A percentile compares a stretch with the other conserved stretches of the same genome.
phyloP scores from a whole-genome alignment of 768 basidiomycete species.

The Mycena rebaudengoi region DNA sequence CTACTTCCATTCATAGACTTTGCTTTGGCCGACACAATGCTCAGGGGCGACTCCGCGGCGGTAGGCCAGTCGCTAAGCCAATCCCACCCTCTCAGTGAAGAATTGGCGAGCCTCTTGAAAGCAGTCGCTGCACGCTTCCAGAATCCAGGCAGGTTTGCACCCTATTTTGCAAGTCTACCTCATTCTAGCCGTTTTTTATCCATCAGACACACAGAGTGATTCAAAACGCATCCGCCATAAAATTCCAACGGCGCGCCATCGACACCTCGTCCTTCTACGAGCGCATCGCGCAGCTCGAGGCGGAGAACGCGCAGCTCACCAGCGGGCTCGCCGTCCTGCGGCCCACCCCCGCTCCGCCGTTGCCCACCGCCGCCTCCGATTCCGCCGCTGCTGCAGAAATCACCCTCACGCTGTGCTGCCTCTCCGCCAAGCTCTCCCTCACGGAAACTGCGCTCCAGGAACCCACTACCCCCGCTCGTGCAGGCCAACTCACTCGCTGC shows the following conservation, averaged over 20 bases:
- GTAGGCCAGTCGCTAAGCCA: constrained; percentile 2
- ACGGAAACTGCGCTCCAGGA: constrained; percentile 64
- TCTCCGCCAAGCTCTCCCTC: constrained; percentile 72
- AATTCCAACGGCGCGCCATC: constrained; percentile 57
- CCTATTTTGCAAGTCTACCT: neutral
- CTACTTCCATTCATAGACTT: no score
- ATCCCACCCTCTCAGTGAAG: constrained; percentile 20
- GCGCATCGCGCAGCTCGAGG: constrained; percentile 47
- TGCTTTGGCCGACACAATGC: no score
- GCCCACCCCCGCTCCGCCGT: constrained; percentile 44
- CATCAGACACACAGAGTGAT: constrained; percentile 51
- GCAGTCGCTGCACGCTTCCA: neutral
- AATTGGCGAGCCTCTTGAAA: constrained; percentile 10
- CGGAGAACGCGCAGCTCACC: constrained; percentile 50
- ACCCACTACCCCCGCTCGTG: constrained; percentile 57
- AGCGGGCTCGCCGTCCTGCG: constrained; percentile 52
- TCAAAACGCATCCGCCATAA: constrained; percentile 56
- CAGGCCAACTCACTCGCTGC: constrained; percentile 51
- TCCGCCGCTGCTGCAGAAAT: constrained; percentile 52
- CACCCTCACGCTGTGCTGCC: constrained; percentile 70
- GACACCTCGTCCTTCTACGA: constrained; percentile 46
- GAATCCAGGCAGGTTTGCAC: neutral
- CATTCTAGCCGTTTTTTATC: no score
- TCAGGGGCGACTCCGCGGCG: no score
- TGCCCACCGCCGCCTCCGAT: neutral